These are phyloP conservation scores for Scedosporium minutisporum DNA, from an alignment of 2,329 filamentous ascomycete genomes.

Conservation along the genomic window DNA sequence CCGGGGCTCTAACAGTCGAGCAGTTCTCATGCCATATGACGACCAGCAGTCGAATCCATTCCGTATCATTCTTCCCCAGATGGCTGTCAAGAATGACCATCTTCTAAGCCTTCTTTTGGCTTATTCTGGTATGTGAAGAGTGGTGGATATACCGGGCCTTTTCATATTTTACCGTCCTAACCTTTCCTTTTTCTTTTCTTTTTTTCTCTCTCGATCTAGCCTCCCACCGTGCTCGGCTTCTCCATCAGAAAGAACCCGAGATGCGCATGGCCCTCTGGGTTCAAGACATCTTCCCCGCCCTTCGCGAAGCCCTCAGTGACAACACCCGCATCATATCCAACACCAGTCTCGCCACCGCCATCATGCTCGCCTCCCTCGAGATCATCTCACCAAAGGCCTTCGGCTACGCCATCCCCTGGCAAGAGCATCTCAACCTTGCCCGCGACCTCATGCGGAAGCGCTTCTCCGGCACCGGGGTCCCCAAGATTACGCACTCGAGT, in stretches of 20 bases:
- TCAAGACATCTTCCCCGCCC: constrained; percentile 63
- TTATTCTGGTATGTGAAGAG: constrained; percentile 45
- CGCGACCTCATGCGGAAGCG: constrained; percentile 64
- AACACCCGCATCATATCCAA: constrained; percentile 56
- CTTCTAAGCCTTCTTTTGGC: constrained; percentile 69
- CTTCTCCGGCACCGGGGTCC: constrained; percentile 19
- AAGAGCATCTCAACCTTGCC: constrained; percentile 66
- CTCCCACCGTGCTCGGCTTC: constrained; percentile 67
- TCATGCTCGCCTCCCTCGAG: constrained; percentile 76
- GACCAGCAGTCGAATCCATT: constrained; percentile 43
- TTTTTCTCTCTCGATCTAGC: constrained; percentile 27
- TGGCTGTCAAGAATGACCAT: constrained; percentile 60
- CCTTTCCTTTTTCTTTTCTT: not conserved
- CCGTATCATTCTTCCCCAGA: constrained; percentile 39
- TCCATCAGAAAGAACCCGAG: constrained; percentile 63
- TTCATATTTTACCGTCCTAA: no score
- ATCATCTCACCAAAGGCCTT: constrained; percentile 77
- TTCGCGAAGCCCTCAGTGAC: constrained; percentile 57
- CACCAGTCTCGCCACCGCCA: constrained; percentile 67
- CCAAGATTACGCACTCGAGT: constrained; percentile 11
- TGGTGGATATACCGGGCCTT: no score
- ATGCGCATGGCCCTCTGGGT: constrained; percentile 76
- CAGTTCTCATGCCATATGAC: constrained; percentile 40
- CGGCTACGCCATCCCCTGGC: constrained; percentile 72
- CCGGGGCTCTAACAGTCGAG: constrained; percentile 31